Evolutionary conservation across 345 rosid genomes (phyloP), one percentile per base, ranked within the genome.

Genomic region (Limnanthes douglasii): DNA sequence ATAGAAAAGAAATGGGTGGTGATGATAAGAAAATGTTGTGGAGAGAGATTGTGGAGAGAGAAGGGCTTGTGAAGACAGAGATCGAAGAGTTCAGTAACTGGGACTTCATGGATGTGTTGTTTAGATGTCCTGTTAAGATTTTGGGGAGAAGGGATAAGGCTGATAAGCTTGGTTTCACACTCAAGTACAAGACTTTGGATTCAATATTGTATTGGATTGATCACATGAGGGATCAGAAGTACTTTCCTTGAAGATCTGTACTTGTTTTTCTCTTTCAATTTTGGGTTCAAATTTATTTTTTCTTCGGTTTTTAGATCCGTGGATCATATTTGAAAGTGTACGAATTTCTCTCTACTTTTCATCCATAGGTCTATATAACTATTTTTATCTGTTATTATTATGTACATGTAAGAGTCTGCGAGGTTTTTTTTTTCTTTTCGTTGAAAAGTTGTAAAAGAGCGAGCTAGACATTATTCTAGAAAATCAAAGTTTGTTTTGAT

Each of bases 11-110:
- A 37, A 65, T 88, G 86, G 32, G 46, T 1, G n/a, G n/a, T n/a
- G n/a, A n/a, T n/a, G 66, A 66, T 50, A 73, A 68, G 57, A 36
- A 54, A 7, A 17, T 51, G 33, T 72, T 52, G 4, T 88, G 97
- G 97, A 45, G 41, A 39, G 90, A 68, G 24, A 78, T 82, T 30
- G 78, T 69, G 16, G 48, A 3, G 40, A 64, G 62, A 50, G 64
- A 78, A 55, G 59, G 61, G 16, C 54, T 88, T 21, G 36, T 67
- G 9, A 5, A 34, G 43, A 73, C 83, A 19, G 51, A 75, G 37
- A 56, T 73, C 61, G 83, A 53, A 37, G 90, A 78, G 50, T 64
- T 88, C 60, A 93, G 95, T 0, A 82, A 69, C 22, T 88, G 93
- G 93, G 74, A 31, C 21, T 88, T 88, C 64, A 3, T 88, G 59